Base-by-base conservation (phyloP, 2,329 filamentous ascomycete species). In the Paraconiothyrium brasiliense region DNA sequence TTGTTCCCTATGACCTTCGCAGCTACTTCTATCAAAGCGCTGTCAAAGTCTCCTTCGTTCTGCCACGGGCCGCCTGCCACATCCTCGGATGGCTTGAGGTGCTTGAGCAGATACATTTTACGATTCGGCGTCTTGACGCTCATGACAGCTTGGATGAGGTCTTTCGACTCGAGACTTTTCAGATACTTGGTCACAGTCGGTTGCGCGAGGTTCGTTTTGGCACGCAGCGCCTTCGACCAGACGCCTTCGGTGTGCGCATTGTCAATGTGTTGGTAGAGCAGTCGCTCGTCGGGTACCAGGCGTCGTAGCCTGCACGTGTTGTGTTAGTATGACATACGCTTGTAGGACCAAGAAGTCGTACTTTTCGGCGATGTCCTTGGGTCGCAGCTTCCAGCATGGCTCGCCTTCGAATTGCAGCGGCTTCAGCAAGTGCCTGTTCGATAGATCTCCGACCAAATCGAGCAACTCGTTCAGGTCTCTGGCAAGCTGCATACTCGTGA, bases 21-120 rank as follows among this genome's bases (percentile, higher is more conserved):
- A 54, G 97, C 84, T 46, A 88, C 88, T 59, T 92, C 89, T 70
- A 98, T 94, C 76, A 99, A 92, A 61, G 91, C 91, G 66, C 92
- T 90, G 79, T 99, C 95, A 13, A 98, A 86, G 67, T 94, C 91
- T 56, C 93, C 92, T 65, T 97, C 93, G 8, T 92, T 94, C 78
- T 95, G 97, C 92, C 94, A 99, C 9, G 93, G 91, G 1, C 95
- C 95, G 51, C 95, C 95, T 0, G 93, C 97, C 50, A 96, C 92
- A 64, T 95, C 91, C 64, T 97, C 94, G 57, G 90, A 92, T 0
- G 95, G 94, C 11, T 89, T 88, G 63, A 99, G 86, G 65, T 90
- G 90, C 57, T 90, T 88, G 73, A 97, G 90, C 85, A 99, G 97
- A 84, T 95, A 99, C 86, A 97, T 97, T 81, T 97, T 97, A 76